Conservation (phyloP, 371 early-diverging fungal species). For the Mortierella sp. region DNA sequence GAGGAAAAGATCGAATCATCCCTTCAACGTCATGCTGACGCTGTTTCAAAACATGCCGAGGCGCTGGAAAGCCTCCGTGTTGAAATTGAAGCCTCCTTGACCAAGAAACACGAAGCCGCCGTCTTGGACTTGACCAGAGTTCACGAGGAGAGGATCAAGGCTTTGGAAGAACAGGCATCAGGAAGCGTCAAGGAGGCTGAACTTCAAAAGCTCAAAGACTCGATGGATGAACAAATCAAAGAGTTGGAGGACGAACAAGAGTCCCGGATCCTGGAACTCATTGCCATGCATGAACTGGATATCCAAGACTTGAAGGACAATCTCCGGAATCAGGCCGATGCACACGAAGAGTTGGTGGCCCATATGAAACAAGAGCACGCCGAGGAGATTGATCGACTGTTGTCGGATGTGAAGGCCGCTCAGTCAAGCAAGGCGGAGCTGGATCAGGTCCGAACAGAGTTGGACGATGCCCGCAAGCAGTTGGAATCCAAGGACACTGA, state of each 20-base stretch:
- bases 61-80: constrained; percentile 20
- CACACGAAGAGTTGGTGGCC: constrained; percentile 19
- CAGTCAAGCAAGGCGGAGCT: constrained; percentile 17
- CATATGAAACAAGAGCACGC: constrained; percentile 10
- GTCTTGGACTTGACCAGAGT: constrained; percentile 21
- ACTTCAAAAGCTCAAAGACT: constrained; percentile 34
- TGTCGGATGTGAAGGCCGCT: constrained; percentile 5
- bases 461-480: constrained; percentile 28
- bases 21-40: constrained; percentile 10
- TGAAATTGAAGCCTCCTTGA: constrained; percentile 40
- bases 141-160: constrained; percentile 20
- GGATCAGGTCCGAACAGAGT: constrained; percentile 26
- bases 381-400: constrained; percentile 5
- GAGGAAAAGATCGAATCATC: constrained; percentile 23
- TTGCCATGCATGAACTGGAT: constrained; percentile 20
- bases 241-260: constrained; percentile 29
- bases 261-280: constrained; percentile 13
- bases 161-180: constrained; percentile 10
- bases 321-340: constrained; percentile 14
- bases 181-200: constrained; percentile 14
- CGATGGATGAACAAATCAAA: constrained; percentile 34
- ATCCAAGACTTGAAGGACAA: constrained; percentile 30
- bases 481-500: constrained; percentile 33
- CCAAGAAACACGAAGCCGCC: constrained; percentile 18
- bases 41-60: constrained; percentile 19